phyloP scores from a whole-genome alignment of 2,329 filamentous ascomycete species.

The Ophidiomyces ophidiicola region DNA sequence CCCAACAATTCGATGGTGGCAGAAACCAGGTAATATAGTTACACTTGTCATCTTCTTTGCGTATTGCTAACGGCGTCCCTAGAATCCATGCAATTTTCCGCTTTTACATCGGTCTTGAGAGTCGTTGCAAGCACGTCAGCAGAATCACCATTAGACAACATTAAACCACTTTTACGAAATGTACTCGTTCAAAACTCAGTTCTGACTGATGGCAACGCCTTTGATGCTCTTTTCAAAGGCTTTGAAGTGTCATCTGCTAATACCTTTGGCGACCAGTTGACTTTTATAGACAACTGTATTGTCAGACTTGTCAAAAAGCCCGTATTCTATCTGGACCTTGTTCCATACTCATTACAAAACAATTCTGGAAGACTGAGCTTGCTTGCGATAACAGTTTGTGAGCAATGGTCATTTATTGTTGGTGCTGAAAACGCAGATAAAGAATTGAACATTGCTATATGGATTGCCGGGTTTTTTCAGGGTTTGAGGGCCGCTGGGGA shows the following conservation, averaged over 20 bases:
- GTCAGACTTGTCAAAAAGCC: slow-evolving; percentile 62
- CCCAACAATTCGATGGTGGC: slow-evolving; percentile 81
- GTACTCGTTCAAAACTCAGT: slow-evolving; percentile 30
- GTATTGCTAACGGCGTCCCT: slow-evolving; percentile 4
- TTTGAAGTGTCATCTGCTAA: slow-evolving; percentile 26
- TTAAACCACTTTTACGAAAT: slow-evolving; percentile 25
- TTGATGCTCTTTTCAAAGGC: slow-evolving; percentile 30
- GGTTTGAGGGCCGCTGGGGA: slow-evolving; percentile 44
- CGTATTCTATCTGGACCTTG: slow-evolving; percentile 60
- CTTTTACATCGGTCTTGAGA: slow-evolving; percentile 32
- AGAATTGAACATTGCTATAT: slow-evolving; percentile 41
- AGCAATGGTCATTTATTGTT: slow-evolving; percentile 63
- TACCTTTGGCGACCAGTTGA: slow-evolving; percentile 36
- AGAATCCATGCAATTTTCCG: slow-evolving; percentile 32
- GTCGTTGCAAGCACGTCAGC: slow-evolving; percentile 25
- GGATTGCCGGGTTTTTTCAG: slow-evolving; percentile 48
- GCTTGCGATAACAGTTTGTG: slow-evolving; percentile 55
- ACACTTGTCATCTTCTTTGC: slow-evolving; percentile 2
- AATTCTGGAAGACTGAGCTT: slow-evolving; percentile 42
- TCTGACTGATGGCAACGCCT: slow-evolving; percentile 24
- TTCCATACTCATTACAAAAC: slow-evolving; percentile 28
- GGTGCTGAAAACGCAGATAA: slow-evolving; percentile 39
- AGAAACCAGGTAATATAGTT: slow-evolving; percentile 45
- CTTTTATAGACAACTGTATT: slow-evolving; percentile 76
- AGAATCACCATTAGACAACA: slow-evolving; percentile 24